Base-by-base conservation (phyloP, 495 filamentous ascomycete genomes). In the Xeromyces bisporus region DNA sequence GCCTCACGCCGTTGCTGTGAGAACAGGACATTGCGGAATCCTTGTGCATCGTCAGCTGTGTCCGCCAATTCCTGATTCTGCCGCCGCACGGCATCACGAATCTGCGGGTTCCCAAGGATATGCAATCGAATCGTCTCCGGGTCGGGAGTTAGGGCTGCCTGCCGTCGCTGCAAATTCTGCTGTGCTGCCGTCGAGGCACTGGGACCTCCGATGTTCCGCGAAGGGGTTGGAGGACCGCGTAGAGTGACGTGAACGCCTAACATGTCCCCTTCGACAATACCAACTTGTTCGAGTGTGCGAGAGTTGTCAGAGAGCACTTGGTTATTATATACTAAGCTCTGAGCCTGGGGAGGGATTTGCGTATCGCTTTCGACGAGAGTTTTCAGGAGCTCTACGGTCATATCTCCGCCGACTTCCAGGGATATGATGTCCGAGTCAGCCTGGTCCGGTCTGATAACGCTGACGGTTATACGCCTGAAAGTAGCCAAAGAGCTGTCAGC, bases 201-300 rank as follows among this genome's bases (percentile, higher is more conserved):
- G 28, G 55, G 39, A 17, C 37, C 37, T 13, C 35, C 43, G 17
- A 34, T 18, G 15, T 31, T 35, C 3, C 43, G 39, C 28, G 48
- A 11, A 14, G 44, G 43, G 18, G 40, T 21, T 11, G 38, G 42
- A n/a, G 43, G 40, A 6, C 32, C 30, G 14, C 41, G 42, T 23
- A 54, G 32, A 29, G 66, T 65, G 36, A 87, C 73, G 48, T 87
- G 77, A 31, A 93, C 65, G 8, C 77, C 82, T 23, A 97, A 63
- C 83, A 97, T 86, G 38, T 94, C 91, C 31, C 84, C 84, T 54
- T 93, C 81, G 16, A 61, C 70, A 41, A 97, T 80, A 7, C 76
- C 67, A n/a, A 81, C 70, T 39, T 89, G 68, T 33, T 78, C 66
- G 29, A 97, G 66, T 4, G 83, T 92, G 50, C 79, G 78, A 15